Evolutionary conservation across 768 basidiomycete genomes (phyloP), one percentile per base, ranked within the genome.

Genomic region (Pleurotus eryngii): DNA sequence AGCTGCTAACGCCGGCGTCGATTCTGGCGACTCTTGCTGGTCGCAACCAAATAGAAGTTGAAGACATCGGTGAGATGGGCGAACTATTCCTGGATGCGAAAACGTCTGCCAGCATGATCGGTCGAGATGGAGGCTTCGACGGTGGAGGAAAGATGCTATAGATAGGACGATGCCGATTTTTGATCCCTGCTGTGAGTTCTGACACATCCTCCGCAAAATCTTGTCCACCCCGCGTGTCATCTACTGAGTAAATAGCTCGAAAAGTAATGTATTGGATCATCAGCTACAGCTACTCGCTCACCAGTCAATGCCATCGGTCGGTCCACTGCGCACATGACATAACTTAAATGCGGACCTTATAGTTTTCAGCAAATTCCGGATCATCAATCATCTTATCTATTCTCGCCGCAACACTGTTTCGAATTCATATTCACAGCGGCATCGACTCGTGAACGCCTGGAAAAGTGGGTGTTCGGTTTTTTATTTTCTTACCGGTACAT

Each of bases 51-150:
- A 92, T 98, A 56, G 83, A 86, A 59, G 72, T 86, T 3, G 94
- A 98, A 61, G 97, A 99, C 70, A 86, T 98, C 49, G 80, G 81
- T 35, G 95, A 98, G 79, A 94, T 97, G 87, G 88, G 87, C 61
- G 92, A 92, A 67, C 76, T 99, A 30, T 99, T 99, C 79, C 77
- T 98, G 64, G 95, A 98, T 70, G 94, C 96, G 17, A 96, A 95
- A 68, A 87, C 89, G 0, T 82, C 81, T 56, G 86, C 86, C n/a
- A 67, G 70, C 20, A 76, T 81, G 59, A 84, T 85, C 61, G 77
- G 74, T 46, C 57, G 60, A 37, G 67, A 70, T 38, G 74, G 72
- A 22, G 74, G 72, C 4, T 72, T 70, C 59, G 64, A 64, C 59
- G 67, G 68, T 4, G 39, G 51, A 12, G 70, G 65, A n/a, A 61